phyloP scores from a whole-genome alignment of 2,329 filamentous ascomycete species.

The Botryotinia convoluta region DNA sequence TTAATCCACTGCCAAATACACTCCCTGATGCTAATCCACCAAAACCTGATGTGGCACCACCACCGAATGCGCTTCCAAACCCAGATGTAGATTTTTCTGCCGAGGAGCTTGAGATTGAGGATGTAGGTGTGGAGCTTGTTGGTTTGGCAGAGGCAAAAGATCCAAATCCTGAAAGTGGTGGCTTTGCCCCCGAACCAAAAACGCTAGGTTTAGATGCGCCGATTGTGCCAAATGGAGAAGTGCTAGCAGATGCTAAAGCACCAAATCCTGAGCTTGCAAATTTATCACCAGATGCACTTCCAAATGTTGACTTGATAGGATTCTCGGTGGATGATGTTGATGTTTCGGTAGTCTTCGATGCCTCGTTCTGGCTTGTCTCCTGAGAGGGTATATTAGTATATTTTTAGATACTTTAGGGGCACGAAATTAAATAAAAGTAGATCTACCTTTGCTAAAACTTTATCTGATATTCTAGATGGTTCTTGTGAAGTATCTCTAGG shows the following conservation, averaged over 20 bases:
- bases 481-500: constrained; percentile 48
- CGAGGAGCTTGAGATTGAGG: constrained; percentile 41
- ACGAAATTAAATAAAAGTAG: not conserved
- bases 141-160: constrained; percentile 40
- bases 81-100: constrained; percentile 37
- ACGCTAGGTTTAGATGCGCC: constrained; percentile 48
- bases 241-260: constrained; percentile 57
- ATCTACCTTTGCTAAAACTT: constrained; percentile 30
- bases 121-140: constrained; percentile 34
- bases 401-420: not conserved
- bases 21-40: constrained; percentile 42
- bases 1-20: constrained; percentile 43
- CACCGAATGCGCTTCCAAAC: constrained; percentile 37
- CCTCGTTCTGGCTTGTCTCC: constrained; percentile 18
- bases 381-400: constrained; percentile 19
- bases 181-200: constrained; percentile 45
- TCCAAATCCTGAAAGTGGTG: constrained; percentile 48
- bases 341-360: constrained; percentile 18
- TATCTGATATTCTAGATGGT: constrained; percentile 30
- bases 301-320: constrained; percentile 26
- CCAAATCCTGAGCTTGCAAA: constrained; percentile 69
- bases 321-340: constrained; percentile 21
- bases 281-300: constrained; percentile 33
- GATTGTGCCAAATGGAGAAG: constrained; percentile 63
- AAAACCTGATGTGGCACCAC: constrained; percentile 33